These are phyloP conservation scores for Ichthyophthirius multifiliis DNA, from an alignment of 169 alveolate genomes.

Conservation along the genomic window DNA sequence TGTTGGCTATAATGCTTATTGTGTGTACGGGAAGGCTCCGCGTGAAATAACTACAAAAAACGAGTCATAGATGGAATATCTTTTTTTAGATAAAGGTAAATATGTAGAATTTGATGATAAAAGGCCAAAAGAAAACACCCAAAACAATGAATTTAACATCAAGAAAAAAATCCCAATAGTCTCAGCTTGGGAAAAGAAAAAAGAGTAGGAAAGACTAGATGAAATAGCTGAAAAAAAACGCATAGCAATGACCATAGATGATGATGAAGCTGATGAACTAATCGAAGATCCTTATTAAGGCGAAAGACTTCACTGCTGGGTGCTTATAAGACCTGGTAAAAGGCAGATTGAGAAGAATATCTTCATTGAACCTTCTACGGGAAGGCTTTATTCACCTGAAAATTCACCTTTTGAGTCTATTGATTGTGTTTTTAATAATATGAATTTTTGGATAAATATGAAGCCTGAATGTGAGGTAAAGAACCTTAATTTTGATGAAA, in stretches of 20 bases:
- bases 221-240: slow-evolving; percentile 45
- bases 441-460: slow-evolving; percentile 82
- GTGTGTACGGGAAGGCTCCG: slow-evolving; percentile 86
- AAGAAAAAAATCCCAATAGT: slow-evolving; percentile 46
- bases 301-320: slow-evolving; percentile 86
- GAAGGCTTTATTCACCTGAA: slow-evolving; percentile 59
- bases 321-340: slow-evolving; percentile 69
- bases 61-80: slow-evolving; percentile 66
- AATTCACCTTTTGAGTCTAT: slow-evolving; percentile 71
- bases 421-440: slow-evolving; percentile 75
- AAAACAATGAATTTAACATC: slow-evolving; percentile 54
- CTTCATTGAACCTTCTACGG: slow-evolving; percentile 85
- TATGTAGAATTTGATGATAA: slow-evolving; percentile 51
- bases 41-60: slow-evolving; percentile 67
- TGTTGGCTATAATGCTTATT: slow-evolving; percentile 84
- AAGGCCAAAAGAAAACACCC: slow-evolving; percentile 48
- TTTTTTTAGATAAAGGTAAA: slow-evolving; percentile 50
- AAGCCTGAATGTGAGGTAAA: slow-evolving; percentile 54
- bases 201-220: slow-evolving; percentile 17
- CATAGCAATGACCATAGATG: slow-evolving; percentile 74
- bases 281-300: slow-evolving; percentile 59
- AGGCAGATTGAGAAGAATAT: slow-evolving; percentile 60
- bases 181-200: slow-evolving; percentile 46
- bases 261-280: slow-evolving; percentile 71
- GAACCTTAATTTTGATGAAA: slow-evolving; percentile 58